A percentile compares a stretch with the other conserved stretches of the same genome.
Evolutionary conservation across 352 stramenopile species (phyloP).

Genomic region (Phytophthora constricta): DNA sequence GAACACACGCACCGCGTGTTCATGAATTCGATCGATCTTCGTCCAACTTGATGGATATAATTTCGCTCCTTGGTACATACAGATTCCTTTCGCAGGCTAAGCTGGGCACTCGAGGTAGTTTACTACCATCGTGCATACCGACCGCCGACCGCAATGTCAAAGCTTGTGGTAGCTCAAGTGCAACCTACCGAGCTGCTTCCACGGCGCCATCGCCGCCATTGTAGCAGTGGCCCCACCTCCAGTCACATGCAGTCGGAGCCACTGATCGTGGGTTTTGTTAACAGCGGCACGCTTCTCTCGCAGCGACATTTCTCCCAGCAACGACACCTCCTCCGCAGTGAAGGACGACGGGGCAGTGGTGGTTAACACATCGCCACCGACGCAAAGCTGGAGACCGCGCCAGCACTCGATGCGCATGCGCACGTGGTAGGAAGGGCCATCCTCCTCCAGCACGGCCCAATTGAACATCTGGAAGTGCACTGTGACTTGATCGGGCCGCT

Average conservation of each 20-base stretch:
- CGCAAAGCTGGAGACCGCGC: slow-evolving; percentile 42
- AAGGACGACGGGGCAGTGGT: slow-evolving; percentile 38
- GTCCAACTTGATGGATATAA: no score
- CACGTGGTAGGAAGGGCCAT: slow-evolving; percentile 35
- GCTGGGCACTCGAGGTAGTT: no score
- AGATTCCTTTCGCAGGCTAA: no score
- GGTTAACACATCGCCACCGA: slow-evolving; percentile 53
- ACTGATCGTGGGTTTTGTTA: slow-evolving; percentile 1
- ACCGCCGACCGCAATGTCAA: background rate
- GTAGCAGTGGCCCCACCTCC: no score
- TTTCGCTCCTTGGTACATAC: no score
- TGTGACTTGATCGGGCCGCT: slow-evolving; percentile 35
- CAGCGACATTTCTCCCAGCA: slow-evolving; percentile 50
- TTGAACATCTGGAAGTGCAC: slow-evolving; percentile 49
- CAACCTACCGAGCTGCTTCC: background rate
- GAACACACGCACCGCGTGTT: no score
- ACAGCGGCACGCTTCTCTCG: slow-evolving; percentile 43
- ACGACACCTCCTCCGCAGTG: slow-evolving; percentile 34
- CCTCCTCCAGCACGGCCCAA: slow-evolving; percentile 23
- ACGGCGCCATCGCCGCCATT: no score
- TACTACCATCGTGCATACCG: background rate
- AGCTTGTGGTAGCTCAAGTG: background rate
- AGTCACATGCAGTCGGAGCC: background rate
- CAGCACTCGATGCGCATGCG: slow-evolving; percentile 57
- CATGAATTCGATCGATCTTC: no score